These are phyloP conservation scores for Umbilicus rupestris DNA, from an alignment of 164 flowering plant genomes.

Conservation along the genomic window DNA sequence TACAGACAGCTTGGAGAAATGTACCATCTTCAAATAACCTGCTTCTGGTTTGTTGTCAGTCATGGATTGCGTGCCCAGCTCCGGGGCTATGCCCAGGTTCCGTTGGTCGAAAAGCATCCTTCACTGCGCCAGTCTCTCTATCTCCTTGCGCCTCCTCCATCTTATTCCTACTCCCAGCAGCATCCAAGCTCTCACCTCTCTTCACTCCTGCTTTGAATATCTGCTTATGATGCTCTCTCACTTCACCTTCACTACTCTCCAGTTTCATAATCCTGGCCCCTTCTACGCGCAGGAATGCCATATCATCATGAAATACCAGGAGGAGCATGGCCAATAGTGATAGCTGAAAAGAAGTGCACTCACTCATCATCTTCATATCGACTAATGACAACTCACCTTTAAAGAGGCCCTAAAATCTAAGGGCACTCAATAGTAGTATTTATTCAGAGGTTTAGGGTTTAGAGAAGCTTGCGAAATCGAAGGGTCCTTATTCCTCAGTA, in stretches of 20 bases:
- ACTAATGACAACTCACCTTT: neutral
- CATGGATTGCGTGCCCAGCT: neutral
- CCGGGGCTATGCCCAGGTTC: constrained; percentile 1
- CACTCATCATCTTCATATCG: neutral
- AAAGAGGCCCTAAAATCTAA: neutral
- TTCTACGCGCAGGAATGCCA: neutral
- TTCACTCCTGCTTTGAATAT: neutral
- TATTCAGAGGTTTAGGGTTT: neutral
- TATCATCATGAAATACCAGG: neutral
- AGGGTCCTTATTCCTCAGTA: constrained; percentile 1
- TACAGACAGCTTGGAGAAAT: too few relatives aligned
- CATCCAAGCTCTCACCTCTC: neutral
- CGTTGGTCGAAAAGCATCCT: neutral
- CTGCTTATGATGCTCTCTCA: neutral
- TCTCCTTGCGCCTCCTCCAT: neutral
- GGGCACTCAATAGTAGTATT: neutral
- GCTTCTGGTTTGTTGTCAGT: neutral
- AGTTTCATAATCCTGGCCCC: neutral
- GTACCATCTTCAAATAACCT: neutral
- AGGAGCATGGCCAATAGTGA: neutral
- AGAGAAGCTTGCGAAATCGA: neutral
- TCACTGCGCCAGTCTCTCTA: neutral
- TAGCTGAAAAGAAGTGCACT: neutral
- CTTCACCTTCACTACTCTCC: neutral
- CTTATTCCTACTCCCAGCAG: neutral